Conservation (phyloP, 2,329 filamentous ascomycete genomes). For the Pseudocercospora vitis region DNA sequence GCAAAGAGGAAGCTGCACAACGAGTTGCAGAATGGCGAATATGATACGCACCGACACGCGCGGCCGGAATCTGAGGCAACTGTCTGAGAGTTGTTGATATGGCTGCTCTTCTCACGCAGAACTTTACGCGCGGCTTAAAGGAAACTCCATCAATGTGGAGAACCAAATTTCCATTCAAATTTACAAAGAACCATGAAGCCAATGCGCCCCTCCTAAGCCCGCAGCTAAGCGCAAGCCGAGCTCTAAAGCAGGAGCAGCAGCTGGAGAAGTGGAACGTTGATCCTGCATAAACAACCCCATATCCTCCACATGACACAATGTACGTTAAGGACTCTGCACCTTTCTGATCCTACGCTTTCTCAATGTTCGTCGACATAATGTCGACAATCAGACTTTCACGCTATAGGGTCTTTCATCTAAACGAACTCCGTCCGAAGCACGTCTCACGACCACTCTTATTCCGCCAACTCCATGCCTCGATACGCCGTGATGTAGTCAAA, state of each 20-base stretch:
- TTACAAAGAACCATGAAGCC: too few relatives aligned
- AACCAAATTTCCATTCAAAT: not conserved
- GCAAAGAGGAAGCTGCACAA: constrained; percentile 21
- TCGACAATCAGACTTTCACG: constrained; percentile 12
- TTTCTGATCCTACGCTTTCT: not conserved
- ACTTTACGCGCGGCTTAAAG: too few relatives aligned
- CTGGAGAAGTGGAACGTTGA: constrained; percentile 3
- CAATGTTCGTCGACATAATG: constrained; percentile 11
- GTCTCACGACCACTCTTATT: constrained; percentile 25
- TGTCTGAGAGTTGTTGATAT: not conserved
- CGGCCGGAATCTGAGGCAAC: not conserved
- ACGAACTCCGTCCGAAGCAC: constrained; percentile 13
- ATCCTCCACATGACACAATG: constrained; percentile 2
- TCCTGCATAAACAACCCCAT: constrained; percentile 9
- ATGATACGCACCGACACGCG: not conserved
- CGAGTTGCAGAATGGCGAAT: not conserved
- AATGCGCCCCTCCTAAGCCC: constrained; percentile 5
- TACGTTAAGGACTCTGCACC: not conserved
- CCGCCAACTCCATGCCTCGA: constrained; percentile 34
- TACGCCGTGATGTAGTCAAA: constrained; percentile 58
- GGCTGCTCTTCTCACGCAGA: too few relatives aligned
- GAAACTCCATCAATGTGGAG: constrained; percentile 1
- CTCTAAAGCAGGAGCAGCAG: not conserved
- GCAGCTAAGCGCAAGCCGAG: constrained; percentile 8
- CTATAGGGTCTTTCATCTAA: constrained; percentile 12